Percentiles rank a stretch among this genome's conserved stretches.
These are phyloP conservation scores for Yamadazyma mexicana DNA, from an alignment of 1,139 yeast species.

Conservation along the genomic window DNA sequence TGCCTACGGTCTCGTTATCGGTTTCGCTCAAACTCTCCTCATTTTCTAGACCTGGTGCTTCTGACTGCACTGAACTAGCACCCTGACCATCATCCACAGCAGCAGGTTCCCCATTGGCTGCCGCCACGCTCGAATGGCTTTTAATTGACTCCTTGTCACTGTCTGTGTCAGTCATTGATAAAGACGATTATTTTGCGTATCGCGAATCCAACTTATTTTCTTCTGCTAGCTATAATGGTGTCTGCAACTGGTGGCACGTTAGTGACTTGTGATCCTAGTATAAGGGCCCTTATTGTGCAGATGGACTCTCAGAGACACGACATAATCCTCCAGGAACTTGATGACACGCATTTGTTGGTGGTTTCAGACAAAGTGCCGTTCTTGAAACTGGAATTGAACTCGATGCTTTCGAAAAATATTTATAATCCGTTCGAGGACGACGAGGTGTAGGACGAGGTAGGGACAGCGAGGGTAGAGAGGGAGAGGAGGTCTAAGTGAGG, in stretches of 20 bases:
- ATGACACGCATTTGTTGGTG: conserved; percentile 84
- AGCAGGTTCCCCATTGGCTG: no score
- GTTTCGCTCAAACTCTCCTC: conserved; percentile 1
- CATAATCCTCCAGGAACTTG: conserved; percentile 79
- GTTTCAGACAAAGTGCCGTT: conserved; percentile 73
- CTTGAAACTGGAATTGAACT: conserved; percentile 75
- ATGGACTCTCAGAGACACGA: conserved; percentile 75
- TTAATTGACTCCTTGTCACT: not conserved
- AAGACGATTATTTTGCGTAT: not conserved
- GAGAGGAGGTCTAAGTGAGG: no score
- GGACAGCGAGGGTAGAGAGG: no score
- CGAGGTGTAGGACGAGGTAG: no score
- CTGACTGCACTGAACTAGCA: not conserved
- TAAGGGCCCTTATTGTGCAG: conserved; percentile 78
- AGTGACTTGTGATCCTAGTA: conserved; percentile 81
- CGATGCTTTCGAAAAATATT: conserved; percentile 74
- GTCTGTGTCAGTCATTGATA: not conserved
- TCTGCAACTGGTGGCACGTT: conserved; percentile 48
- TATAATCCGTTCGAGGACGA: conserved; percentile 84
- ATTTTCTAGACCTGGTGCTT: no score
- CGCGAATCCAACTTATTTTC: not conserved
- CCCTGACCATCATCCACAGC: not conserved
- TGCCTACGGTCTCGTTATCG: conserved; percentile 16
- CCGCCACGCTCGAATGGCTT: no score
- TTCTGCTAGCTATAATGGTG: conserved; percentile 27